phyloP scores from a whole-genome alignment of 2,329 filamentous ascomycete genomes.

The Tolypocladium nubicola region DNA sequence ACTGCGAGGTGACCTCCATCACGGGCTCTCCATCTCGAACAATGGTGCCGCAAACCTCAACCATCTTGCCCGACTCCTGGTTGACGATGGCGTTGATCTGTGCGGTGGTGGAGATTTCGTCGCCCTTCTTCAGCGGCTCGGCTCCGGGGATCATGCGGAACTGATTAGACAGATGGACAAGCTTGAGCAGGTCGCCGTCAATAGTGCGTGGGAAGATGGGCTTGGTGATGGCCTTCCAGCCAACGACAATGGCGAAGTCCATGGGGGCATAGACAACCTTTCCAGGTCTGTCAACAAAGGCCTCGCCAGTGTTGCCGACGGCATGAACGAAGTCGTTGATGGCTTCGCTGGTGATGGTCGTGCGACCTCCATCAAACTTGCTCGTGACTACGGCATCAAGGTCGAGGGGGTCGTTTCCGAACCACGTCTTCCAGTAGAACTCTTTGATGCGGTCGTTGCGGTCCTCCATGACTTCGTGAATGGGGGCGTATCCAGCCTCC shows the following conservation, averaged over 20 bases:
- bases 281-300: constrained; percentile 89
- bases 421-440: constrained; percentile 98
- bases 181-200: constrained; percentile 88
- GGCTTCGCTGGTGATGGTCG: constrained; percentile 78
- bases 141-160: constrained; percentile 98
- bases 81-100: constrained; percentile 98
- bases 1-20: constrained; percentile 98
- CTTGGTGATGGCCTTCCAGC: constrained; percentile 99
- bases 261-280: constrained; percentile 94
- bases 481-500: constrained; percentile 93
- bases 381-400: constrained; percentile 78
- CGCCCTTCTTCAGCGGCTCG: constrained; percentile 88
- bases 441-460: constrained; percentile 98
- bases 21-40: constrained; percentile 71
- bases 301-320: constrained; percentile 93
- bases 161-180: constrained; percentile 92
- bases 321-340: constrained; percentile 99
- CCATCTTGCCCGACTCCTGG: constrained; percentile 98
- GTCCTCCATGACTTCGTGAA: constrained; percentile 89
- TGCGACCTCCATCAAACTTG: constrained; percentile 80
- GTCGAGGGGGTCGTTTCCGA: constrained; percentile 73
- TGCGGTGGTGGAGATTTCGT: constrained; percentile 83
- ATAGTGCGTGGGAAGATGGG: constrained; percentile 96
- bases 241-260: constrained; percentile 97
- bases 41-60: constrained; percentile 98